Evolutionary conservation across 257 asterid species (phyloP).

Genomic region (Solanum dulcamara): DNA sequence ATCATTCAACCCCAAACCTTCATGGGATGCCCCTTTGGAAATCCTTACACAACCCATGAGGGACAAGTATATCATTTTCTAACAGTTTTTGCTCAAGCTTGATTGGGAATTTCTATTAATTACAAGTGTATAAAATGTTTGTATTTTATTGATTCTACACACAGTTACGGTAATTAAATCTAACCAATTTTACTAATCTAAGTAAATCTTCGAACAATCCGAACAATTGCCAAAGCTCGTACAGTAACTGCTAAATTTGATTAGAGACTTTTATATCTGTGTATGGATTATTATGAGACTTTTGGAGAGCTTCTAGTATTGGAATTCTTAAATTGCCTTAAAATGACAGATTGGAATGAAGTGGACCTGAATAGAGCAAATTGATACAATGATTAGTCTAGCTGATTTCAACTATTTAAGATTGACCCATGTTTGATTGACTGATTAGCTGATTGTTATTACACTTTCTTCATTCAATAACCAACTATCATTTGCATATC

Average conservation of each 20-base stretch:
- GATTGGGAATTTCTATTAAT: neutral
- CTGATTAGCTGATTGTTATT: neutral
- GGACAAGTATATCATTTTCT: neutral
- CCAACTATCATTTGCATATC: neutral
- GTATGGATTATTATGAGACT: neutral
- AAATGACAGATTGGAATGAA: neutral
- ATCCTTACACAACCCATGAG: neutral
- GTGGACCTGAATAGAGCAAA: neutral
- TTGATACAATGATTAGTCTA: neutral
- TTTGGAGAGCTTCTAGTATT: neutral
- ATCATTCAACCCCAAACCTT: neutral
- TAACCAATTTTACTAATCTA: neutral
- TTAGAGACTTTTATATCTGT: neutral
- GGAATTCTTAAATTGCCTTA: neutral
- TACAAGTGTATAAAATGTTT: neutral
- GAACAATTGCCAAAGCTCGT: neutral
- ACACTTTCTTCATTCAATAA: neutral
- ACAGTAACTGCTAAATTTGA: neutral
- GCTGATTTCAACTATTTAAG: neutral
- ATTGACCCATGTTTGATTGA: neutral
- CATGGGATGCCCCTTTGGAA: neutral
- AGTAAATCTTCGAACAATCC: neutral
- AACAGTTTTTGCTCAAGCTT: neutral
- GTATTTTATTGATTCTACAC: neutral
- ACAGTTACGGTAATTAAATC: neutral